phyloP scores from a whole-genome alignment of 2,329 filamentous ascomycete genomes.

The Mycosphaerella arachidis region DNA sequence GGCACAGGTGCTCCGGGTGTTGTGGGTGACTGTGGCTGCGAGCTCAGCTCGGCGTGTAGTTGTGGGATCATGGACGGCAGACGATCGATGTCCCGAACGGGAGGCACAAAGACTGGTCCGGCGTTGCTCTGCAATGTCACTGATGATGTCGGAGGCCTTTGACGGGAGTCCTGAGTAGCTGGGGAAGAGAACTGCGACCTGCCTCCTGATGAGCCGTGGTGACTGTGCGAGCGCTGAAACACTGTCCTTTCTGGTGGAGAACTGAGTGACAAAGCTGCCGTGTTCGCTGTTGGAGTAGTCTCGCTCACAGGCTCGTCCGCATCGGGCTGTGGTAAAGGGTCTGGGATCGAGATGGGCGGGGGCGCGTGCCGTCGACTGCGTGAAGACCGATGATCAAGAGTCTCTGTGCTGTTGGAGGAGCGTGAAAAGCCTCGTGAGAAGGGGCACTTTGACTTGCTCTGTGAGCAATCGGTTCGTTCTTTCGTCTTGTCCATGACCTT shows the following conservation, averaged over 20 bases:
- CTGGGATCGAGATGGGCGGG: slow-evolving; percentile 77
- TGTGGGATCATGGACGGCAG: slow-evolving; percentile 76
- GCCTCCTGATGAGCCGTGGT: slow-evolving; percentile 43
- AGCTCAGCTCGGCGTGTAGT: slow-evolving; percentile 64
- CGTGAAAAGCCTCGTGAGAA: slow-evolving; percentile 36
- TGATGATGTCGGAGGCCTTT: slow-evolving; percentile 28
- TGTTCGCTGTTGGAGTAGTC: slow-evolving; percentile 51
- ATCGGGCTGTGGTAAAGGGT: slow-evolving; percentile 43
- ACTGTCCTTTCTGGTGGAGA: slow-evolving; percentile 68
- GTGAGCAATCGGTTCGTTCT: slow-evolving; percentile 71
- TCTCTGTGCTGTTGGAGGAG: slow-evolving; percentile 32
- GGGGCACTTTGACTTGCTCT: slow-evolving; percentile 58
- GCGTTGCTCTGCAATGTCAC: slow-evolving; percentile 29
- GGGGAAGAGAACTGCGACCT: slow-evolving; percentile 29
- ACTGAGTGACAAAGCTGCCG: slow-evolving; percentile 58
- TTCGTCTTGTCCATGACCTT: slow-evolving; percentile 90
- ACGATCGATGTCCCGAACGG: slow-evolving; percentile 75
- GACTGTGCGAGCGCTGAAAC: slow-evolving; percentile 54
- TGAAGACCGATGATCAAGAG: slow-evolving; percentile 40
- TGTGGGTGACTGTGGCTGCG: slow-evolving; percentile 88
- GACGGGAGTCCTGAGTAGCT: slow-evolving; percentile 17
- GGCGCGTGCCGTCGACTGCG: slow-evolving; percentile 68
- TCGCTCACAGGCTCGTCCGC: slow-evolving; percentile 54
- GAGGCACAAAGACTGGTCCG: slow-evolving; percentile 59
- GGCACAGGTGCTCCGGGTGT: slow-evolving; percentile 68